phyloP scores from a whole-genome alignment of 2,329 filamentous ascomycete genomes.

The Aureobasidium sp. region DNA sequence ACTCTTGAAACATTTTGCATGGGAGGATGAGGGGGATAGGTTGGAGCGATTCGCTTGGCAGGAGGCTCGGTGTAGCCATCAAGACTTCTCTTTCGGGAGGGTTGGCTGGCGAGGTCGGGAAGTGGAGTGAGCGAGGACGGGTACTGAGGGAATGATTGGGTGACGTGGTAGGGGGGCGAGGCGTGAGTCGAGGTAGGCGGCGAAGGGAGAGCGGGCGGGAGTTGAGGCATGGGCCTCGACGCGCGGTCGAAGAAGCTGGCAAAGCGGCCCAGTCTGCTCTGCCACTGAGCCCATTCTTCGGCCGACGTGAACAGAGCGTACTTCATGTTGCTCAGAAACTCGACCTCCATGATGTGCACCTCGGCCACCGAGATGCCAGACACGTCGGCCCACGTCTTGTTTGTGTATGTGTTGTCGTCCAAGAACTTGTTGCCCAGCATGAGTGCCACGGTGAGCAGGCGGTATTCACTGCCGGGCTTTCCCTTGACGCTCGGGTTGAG shows the following conservation, averaged over 20 bases:
- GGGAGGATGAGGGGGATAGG: neutral
- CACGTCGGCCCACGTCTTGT: conserved; percentile 98
- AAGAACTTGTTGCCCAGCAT: conserved; percentile 99
- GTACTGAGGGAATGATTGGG: conserved; percentile 31
- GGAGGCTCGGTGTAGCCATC: conserved; percentile 52
- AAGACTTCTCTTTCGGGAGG: conserved; percentile 50
- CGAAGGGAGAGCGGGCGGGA: conserved; percentile 43
- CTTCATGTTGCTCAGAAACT: conserved; percentile 96
- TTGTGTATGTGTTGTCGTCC: conserved; percentile 98
- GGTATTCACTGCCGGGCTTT: conserved; percentile 86
- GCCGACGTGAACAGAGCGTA: conserved; percentile 86
- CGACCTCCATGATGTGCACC: conserved; percentile 99
- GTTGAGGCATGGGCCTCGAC: conserved; percentile 35
- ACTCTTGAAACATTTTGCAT: conserved; percentile 29
- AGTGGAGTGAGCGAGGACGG: conserved; percentile 39
- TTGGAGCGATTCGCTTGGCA: conserved; percentile 41
- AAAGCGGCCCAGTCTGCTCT: conserved; percentile 74
- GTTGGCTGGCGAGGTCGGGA: conserved; percentile 31
- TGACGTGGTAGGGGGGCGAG: conserved; percentile 40
- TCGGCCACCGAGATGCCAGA: conserved; percentile 89
- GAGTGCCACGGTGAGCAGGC: conserved; percentile 83
- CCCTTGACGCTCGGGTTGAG: conserved; percentile 84
- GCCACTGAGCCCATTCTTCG: conserved; percentile 81
- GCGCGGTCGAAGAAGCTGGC: conserved; percentile 74
- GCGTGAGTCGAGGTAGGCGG: conserved; percentile 45